phyloP scores from a whole-genome alignment of 1,284 basidiomycete genomes.

The Ganoderma boninense region DNA sequence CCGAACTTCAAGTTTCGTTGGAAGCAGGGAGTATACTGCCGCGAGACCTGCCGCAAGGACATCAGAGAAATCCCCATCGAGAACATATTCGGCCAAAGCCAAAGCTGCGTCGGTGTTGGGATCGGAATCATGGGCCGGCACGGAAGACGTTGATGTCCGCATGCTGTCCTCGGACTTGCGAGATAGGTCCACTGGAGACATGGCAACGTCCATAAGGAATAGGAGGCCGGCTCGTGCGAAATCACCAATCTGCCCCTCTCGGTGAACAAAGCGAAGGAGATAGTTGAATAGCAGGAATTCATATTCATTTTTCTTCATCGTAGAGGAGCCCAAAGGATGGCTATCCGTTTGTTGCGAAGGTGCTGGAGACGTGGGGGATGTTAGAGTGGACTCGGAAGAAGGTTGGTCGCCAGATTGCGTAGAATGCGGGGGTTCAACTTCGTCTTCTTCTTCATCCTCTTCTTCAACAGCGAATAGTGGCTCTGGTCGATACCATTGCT shows the following conservation, averaged over 20 bases:
- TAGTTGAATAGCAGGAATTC: slow-evolving; percentile 97
- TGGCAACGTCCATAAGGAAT: slow-evolving; percentile 94
- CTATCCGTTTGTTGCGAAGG: slow-evolving; percentile 68
- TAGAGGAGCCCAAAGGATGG: slow-evolving; percentile 53
- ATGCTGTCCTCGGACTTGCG: slow-evolving; percentile 48
- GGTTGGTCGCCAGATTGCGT: slow-evolving; percentile 40
- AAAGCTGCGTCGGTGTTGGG: slow-evolving; percentile 84
- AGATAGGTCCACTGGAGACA: slow-evolving; percentile 71
- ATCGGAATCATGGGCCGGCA: slow-evolving; percentile 50
- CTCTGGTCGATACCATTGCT: slow-evolving; percentile 81
- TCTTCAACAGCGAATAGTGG: slow-evolving; percentile 75
- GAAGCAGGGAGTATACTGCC: slow-evolving; percentile 92
- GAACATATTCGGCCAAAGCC: slow-evolving; percentile 91
- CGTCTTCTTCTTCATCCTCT: slow-evolving; percentile 64
- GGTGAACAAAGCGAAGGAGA: slow-evolving; percentile 93
- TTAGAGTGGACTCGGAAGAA: slow-evolving; percentile 21
- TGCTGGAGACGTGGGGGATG: slow-evolving; percentile 58
- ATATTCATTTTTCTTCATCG: slow-evolving; percentile 80
- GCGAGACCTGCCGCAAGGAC: slow-evolving; percentile 94
- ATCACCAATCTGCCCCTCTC: slow-evolving; percentile 94
- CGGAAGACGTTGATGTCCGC: slow-evolving; percentile 40
- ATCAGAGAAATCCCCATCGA: slow-evolving; percentile 96
- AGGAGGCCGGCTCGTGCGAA: slow-evolving; percentile 92
- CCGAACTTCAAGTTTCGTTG: slow-evolving; percentile 83
- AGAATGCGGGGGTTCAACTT: slow-evolving; percentile 53